Percentiles rank a stretch among this genome's conserved stretches.
Evolutionary conservation across 108 stramenopile species (phyloP).

Genomic region (Epipyxis sp.): DNA sequence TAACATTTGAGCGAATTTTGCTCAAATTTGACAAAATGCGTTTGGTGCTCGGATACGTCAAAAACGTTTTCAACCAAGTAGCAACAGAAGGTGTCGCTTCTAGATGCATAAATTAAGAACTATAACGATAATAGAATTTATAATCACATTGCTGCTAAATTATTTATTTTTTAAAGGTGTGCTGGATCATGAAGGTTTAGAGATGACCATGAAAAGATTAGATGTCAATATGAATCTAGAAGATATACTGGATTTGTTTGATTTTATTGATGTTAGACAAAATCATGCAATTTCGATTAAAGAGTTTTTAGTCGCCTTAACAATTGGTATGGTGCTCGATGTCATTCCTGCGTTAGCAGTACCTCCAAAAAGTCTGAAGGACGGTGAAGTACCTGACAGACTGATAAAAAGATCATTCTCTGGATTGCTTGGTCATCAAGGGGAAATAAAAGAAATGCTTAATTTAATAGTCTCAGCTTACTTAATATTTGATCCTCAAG

Average conservation of each 20-base stretch:
- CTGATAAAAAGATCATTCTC: slow-evolving; percentile 3
- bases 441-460: slow-evolving; percentile 27
- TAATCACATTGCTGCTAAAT: too few species aligned
- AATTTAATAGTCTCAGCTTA: slow-evolving; percentile 29
- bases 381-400: background rate
- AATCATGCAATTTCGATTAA: background rate
- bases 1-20: slow-evolving; percentile 18
- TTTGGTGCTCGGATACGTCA: background rate
- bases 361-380: background rate
- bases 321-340: slow-evolving; percentile 25
- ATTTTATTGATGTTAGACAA: slow-evolving; percentile 26
- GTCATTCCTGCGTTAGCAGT: slow-evolving; percentile 6
- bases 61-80: slow-evolving; percentile 15
- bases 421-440: background rate
- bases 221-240: slow-evolving; percentile 5
- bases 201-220: slow-evolving; percentile 19
- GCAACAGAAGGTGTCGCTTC: too few species aligned
- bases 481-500: slow-evolving; percentile 26
- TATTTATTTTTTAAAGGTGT: too few species aligned
- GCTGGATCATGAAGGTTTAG: slow-evolving; percentile 11
- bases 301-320: slow-evolving; percentile 24
- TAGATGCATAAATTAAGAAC: too few species aligned
- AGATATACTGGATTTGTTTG: slow-evolving; percentile 16
- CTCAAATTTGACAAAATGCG: slow-evolving; percentile 22
- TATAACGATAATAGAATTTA: too few species aligned